Conservation (phyloP, 192 early-diverging fungal genomes). For the Linnemannia schmuckeri region DNA sequence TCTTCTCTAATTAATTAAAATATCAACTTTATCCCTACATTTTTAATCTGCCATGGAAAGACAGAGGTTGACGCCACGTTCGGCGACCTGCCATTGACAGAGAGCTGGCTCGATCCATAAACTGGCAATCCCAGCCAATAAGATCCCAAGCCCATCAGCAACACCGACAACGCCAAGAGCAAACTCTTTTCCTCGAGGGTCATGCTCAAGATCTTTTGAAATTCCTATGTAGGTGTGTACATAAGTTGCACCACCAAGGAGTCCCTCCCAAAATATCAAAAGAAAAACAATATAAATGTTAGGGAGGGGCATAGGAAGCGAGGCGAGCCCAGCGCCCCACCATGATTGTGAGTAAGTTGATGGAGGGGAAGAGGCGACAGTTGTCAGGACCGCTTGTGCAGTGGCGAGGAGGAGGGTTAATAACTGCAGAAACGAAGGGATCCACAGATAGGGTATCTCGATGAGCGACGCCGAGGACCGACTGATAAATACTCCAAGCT, state of each 20-base stretch:
- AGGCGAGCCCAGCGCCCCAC: neutral
- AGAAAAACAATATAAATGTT: slow-evolving; percentile 55
- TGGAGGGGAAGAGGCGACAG: neutral
- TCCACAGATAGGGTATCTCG: slow-evolving; percentile 51
- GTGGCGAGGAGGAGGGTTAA: slow-evolving; percentile 32
- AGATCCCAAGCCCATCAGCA: slow-evolving; percentile 56
- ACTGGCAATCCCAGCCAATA: slow-evolving; percentile 53
- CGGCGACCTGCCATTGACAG: slow-evolving; percentile 43
- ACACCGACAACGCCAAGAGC: slow-evolving; percentile 58
- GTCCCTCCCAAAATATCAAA: slow-evolving; percentile 59
- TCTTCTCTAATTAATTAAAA: neutral
- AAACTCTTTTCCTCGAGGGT: slow-evolving; percentile 57
- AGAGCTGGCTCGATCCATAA: slow-evolving; percentile 56
- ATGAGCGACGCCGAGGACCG: slow-evolving; percentile 51
- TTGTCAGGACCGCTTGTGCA: slow-evolving; percentile 38
- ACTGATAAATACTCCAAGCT: slow-evolving; percentile 59
- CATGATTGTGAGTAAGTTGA: too few species aligned
- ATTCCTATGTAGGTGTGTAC: slow-evolving; percentile 58
- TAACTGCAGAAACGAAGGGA: slow-evolving; percentile 52
- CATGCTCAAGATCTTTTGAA: slow-evolving; percentile 37
- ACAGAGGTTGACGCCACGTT: slow-evolving; percentile 39
- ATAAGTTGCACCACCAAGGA: slow-evolving; percentile 60
- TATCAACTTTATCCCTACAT: neutral
- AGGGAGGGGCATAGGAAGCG: slow-evolving; percentile 30
- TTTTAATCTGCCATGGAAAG: slow-evolving; percentile 36